Evolutionary conservation across 1,284 basidiomycete species (phyloP).

Genomic region (Flammula alnicola): DNA sequence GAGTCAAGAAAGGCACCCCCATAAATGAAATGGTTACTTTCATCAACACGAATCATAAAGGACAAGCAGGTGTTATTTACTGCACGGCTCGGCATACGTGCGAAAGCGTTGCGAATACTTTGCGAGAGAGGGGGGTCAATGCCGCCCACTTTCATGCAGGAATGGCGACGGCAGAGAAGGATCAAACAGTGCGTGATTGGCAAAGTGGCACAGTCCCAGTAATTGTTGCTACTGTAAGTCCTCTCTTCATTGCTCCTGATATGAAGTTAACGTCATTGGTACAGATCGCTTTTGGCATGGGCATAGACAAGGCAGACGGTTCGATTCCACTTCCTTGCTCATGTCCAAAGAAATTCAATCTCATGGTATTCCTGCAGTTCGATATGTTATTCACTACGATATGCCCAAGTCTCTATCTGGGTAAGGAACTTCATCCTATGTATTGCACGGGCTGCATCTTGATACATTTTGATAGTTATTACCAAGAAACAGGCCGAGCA

Average conservation of each 20-base stretch:
- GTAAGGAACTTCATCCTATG: constrained; percentile 29
- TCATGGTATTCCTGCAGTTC: too few relatives aligned
- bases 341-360: too few relatives aligned
- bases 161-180: constrained; percentile 70
- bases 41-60: constrained; percentile 63
- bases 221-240: constrained; percentile 86
- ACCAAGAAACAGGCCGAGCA: constrained; percentile 57
- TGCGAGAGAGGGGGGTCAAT: constrained; percentile 52
- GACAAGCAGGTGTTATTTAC: constrained; percentile 88
- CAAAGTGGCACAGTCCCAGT: constrained; percentile 74
- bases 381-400: constrained; percentile 52
- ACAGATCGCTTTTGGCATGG: constrained; percentile 95
- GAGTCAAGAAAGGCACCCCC: constrained; percentile 62
- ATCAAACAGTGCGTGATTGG: constrained; percentile 76
- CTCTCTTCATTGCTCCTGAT: constrained; percentile 5
- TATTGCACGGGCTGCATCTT: neutral
- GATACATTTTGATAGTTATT: constrained; percentile 40
- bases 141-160: constrained; percentile 91
- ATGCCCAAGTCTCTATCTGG: constrained; percentile 52
- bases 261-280: constrained; percentile 10
- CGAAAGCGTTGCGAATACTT: constrained; percentile 75
- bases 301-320: constrained; percentile 85
- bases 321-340: constrained; percentile 3
- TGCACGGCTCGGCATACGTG: constrained; percentile 75
- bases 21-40: constrained; percentile 74